A percentile compares a stretch with the other conserved stretches of the same genome.
These are phyloP conservation scores for Balamuthia mandrillaris DNA, from an alignment of 208 protist species.

Conservation along the genomic window DNA sequence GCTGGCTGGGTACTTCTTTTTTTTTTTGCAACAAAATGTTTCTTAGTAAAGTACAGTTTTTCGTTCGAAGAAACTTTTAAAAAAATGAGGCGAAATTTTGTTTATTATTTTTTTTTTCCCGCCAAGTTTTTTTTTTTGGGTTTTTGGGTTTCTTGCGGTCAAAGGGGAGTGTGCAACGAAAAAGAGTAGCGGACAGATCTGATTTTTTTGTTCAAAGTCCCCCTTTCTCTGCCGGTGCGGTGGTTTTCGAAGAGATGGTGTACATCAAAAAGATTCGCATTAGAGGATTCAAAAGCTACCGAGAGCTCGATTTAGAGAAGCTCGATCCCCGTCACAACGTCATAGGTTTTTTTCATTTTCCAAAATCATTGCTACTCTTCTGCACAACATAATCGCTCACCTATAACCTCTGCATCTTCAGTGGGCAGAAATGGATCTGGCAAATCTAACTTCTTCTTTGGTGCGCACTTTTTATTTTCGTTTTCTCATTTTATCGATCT, in stretches of 20 bases:
- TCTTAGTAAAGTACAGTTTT: neutral
- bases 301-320: neutral
- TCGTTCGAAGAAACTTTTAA: neutral
- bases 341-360: neutral
- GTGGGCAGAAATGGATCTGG: neutral
- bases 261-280: constrained; percentile 32
- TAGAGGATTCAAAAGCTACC: constrained; percentile 38
- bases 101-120: neutral
- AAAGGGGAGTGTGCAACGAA: no score
- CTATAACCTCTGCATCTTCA: neutral
- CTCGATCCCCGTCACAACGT: neutral
- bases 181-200: no score
- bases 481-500: neutral
- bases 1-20: neutral
- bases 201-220: no score
- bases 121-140: neutral
- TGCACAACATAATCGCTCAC: neutral
- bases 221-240: no score
- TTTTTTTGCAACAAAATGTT: neutral
- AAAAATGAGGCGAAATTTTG: neutral
- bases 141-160: no score
- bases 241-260: no score
- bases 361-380: neutral
- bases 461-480: neutral
- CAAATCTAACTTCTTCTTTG: neutral